Conservation (phyloP, 1,284 basidiomycete species). For the Exobasidium rhododendri region DNA sequence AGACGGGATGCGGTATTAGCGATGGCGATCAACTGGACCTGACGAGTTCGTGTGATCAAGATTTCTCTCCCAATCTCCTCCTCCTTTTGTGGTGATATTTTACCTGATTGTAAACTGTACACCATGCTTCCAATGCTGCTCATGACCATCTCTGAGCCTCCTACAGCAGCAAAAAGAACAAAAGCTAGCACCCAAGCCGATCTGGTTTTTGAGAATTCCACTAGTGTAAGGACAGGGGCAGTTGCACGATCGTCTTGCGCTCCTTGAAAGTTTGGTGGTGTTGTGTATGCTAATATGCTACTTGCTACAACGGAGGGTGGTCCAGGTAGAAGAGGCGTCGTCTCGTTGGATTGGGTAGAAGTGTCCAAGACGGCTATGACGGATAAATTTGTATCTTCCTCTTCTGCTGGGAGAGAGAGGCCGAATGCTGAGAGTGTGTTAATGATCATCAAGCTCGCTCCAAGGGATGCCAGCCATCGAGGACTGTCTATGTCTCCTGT, state of each 20-base stretch:
- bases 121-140: conserved; percentile 22
- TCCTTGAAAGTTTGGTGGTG: not conserved
- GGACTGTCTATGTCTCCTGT: conserved; percentile 24
- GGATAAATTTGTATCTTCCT: not conserved
- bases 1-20: conserved; percentile 24
- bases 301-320: not conserved
- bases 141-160: conserved; percentile 27
- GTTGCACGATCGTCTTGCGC: not conserved
- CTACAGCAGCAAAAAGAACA: conserved; percentile 22
- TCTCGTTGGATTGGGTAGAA: not conserved
- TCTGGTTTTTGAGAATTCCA: not conserved
- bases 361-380: not conserved
- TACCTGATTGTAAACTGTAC: conserved; percentile 8
- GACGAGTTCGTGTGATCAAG: conserved; percentile 10
- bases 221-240: not conserved
- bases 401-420: conserved; percentile 1
- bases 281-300: not conserved
- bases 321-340: conserved; percentile 1
- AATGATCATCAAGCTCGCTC: conserved; percentile 13
- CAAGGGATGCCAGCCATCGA: conserved; percentile 22
- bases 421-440: conserved; percentile 22
- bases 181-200: conserved; percentile 19
- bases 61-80: conserved; percentile 6
- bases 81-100: not conserved
- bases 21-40: conserved; percentile 13